Percentiles rank a stretch among this genome's conserved stretches.
phyloP scores from a whole-genome alignment of 495 filamentous ascomycete genomes.

The Halenospora varia region DNA sequence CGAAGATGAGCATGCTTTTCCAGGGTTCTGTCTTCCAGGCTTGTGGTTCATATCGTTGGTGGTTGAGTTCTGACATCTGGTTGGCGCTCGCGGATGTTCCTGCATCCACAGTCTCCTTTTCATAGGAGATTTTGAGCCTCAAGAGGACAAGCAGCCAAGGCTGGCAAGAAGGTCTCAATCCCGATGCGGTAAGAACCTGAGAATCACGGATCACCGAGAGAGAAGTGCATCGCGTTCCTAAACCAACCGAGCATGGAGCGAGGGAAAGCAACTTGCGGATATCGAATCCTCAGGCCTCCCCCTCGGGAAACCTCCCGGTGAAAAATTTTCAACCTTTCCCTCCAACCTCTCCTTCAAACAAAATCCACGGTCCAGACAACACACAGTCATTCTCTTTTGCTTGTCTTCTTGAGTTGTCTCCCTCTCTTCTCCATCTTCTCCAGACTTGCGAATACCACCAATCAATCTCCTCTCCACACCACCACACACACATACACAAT shows the following conservation, averaged over 20 bases:
- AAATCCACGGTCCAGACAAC: background rate
- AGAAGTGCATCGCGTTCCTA: background rate
- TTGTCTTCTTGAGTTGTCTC: conserved; percentile 13
- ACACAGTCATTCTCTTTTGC: background rate
- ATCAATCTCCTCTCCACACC: conserved; percentile 34
- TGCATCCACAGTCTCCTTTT: background rate
- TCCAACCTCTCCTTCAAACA: conserved; percentile 12
- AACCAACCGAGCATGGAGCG: conserved; percentile 10
- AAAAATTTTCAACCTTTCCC: conserved; percentile 28
- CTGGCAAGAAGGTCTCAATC: conserved; percentile 7
- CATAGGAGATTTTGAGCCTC: conserved; percentile 14
- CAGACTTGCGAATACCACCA: conserved; percentile 25
- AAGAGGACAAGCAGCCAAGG: conserved; percentile 2
- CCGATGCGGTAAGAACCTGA: background rate
- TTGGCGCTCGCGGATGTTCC: too few species aligned
- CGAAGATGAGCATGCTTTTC: background rate
- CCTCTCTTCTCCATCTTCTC: conserved; percentile 31
- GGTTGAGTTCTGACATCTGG: too few species aligned
- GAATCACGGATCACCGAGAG: conserved; percentile 13
- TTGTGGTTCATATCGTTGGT: background rate
- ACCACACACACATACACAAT: conserved; percentile 53
- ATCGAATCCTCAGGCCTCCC: conserved; percentile 14
- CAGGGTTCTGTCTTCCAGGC: background rate
- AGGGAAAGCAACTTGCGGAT: conserved; percentile 1
- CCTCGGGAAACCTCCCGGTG: conserved; percentile 31